phyloP scores from a whole-genome alignment of 495 filamentous ascomycete species.

The Oleoguttula mirabilis region DNA sequence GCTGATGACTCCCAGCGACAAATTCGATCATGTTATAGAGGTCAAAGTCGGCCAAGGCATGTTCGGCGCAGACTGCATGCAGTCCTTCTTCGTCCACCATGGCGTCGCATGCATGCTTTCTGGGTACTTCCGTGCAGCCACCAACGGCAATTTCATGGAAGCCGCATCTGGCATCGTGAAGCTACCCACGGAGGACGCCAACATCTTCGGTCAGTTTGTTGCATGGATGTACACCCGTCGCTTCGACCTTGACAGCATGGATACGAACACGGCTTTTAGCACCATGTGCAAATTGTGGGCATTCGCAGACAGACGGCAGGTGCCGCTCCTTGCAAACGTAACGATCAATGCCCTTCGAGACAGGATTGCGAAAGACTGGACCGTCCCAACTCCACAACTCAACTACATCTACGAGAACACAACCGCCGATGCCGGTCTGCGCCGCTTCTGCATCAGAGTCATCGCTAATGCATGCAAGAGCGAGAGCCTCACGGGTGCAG shows the following conservation, averaged over 20 bases:
- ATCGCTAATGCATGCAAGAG: no score
- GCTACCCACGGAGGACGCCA: neutral
- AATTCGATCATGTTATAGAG: no score
- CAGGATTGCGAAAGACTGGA: neutral
- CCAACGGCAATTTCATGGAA: slow-evolving; percentile 2
- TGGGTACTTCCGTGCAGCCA: slow-evolving; percentile 9
- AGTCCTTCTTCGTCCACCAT: slow-evolving; percentile 2
- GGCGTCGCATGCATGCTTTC: slow-evolving; percentile 4
- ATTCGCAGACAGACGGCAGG: slow-evolving; percentile 1
- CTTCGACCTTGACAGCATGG: neutral
- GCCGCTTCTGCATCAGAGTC: neutral
- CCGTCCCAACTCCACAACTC: neutral
- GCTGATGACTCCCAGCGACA: no score
- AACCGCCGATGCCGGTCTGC: neutral
- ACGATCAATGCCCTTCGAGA: neutral
- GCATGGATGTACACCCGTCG: slow-evolving; percentile 5
- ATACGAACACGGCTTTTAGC: neutral
- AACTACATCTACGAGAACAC: slow-evolving; percentile 1
- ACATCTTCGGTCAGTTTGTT: slow-evolving; percentile 1
- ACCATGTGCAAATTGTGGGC: neutral
- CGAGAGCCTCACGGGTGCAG: neutral
- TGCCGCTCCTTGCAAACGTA: slow-evolving; percentile 6
- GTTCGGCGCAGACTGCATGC: no score
- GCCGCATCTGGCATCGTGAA: neutral
- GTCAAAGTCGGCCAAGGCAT: no score